phyloP scores from a whole-genome alignment of 768 basidiomycete species.

The Leucosporidium scottii region DNA sequence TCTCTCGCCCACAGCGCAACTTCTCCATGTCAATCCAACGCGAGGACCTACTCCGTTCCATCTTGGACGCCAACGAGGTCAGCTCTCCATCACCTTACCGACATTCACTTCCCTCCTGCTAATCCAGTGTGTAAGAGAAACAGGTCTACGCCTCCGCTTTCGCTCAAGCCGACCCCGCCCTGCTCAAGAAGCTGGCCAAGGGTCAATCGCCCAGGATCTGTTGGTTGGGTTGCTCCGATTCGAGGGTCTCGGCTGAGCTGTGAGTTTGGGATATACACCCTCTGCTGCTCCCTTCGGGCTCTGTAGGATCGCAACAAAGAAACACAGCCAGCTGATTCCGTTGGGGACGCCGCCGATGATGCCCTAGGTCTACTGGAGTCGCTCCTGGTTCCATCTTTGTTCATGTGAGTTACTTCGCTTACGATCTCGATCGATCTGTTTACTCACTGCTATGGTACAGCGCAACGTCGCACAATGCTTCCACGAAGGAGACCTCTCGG shows the following conservation, averaged over 20 bases:
- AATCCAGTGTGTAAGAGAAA: constrained; percentile 16
- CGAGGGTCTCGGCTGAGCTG: constrained; percentile 36
- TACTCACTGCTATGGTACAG: constrained; percentile 1
- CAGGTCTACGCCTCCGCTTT: constrained; percentile 28
- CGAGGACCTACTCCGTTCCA: background rate
- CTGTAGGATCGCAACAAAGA: background rate
- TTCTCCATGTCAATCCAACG: too few relatives aligned
- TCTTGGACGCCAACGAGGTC: constrained; percentile 3
- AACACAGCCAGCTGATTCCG: too few relatives aligned
- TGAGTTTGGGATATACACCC: background rate
- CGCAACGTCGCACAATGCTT: constrained; percentile 38
- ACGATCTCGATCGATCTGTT: too few relatives aligned
- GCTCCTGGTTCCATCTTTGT: constrained; percentile 38
- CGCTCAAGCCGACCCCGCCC: constrained; percentile 20
- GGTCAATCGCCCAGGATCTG: constrained; percentile 34
- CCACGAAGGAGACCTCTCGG: constrained; percentile 33
- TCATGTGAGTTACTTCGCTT: constrained; percentile 36
- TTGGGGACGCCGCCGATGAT: too few relatives aligned
- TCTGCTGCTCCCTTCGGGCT: background rate
- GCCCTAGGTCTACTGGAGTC: constrained; percentile 34
- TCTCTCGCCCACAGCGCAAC: too few relatives aligned
- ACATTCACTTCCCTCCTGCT: constrained; percentile 28
- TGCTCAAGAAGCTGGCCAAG: constrained; percentile 30
- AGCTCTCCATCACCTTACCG: constrained; percentile 20
- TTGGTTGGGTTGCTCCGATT: constrained; percentile 38